phyloP scores from a whole-genome alignment of 2,329 filamentous ascomycete genomes.

The Grosmannia clavigera region DNA sequence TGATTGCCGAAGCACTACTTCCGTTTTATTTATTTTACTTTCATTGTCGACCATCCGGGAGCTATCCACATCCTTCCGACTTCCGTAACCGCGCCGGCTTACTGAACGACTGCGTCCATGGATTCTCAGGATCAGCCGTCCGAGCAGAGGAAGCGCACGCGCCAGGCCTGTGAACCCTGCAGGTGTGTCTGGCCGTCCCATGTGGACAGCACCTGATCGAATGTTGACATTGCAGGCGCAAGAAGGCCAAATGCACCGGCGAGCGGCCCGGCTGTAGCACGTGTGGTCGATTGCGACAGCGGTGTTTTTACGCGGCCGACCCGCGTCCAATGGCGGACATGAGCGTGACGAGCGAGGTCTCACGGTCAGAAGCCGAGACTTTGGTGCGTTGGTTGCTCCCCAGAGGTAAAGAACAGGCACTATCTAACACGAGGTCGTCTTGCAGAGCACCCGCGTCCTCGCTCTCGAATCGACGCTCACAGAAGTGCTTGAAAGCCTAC shows the following conservation, averaged over 20 bases:
- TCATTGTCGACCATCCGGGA: not conserved
- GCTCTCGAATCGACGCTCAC: conserved; percentile 1
- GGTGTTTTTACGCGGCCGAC: not conserved
- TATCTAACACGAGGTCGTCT: not conserved
- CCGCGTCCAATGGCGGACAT: not conserved
- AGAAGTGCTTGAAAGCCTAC: not conserved
- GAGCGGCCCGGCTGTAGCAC: not conserved
- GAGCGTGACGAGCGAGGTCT: not conserved
- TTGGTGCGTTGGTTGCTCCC: not conserved
- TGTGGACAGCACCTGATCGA: not conserved
- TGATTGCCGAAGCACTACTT: too few relatives aligned
- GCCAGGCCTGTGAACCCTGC: not conserved
- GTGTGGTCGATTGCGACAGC: not conserved
- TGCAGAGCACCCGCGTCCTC: not conserved
- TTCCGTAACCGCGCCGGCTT: not conserved
- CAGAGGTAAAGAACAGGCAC: not conserved
- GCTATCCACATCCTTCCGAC: not conserved
- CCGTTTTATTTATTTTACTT: not conserved
- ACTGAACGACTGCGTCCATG: not conserved
- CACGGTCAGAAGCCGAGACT: not conserved
- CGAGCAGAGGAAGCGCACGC: not conserved
- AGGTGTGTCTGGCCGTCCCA: not conserved
- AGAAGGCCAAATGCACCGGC: conserved; percentile 1
- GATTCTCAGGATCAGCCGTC: not conserved
- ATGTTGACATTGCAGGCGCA: not conserved